These are phyloP conservation scores for Trametes coccinea DNA, from an alignment of 768 basidiomycete species.

Conservation along the genomic window DNA sequence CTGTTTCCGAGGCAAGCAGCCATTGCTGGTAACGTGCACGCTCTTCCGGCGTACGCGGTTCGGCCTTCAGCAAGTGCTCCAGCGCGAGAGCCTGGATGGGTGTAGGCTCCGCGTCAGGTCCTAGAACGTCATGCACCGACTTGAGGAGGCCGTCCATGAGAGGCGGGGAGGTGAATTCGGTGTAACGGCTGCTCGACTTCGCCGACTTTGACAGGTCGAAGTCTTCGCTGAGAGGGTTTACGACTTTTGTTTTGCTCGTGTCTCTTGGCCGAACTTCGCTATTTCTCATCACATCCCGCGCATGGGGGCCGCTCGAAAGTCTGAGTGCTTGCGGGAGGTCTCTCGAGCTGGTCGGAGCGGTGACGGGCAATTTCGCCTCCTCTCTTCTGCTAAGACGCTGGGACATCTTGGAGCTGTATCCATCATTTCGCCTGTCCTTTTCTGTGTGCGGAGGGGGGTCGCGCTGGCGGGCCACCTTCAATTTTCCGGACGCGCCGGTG, in stretches of 20 bases:
- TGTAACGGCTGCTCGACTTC: constrained; percentile 34
- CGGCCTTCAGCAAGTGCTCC: constrained; percentile 54
- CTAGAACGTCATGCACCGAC: constrained; percentile 59
- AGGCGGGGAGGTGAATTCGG: constrained; percentile 63
- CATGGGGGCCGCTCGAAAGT: neutral
- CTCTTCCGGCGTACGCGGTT: constrained; percentile 26
- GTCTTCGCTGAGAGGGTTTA: constrained; percentile 36
- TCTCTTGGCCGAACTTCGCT: neutral
- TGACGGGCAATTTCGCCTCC: neutral
- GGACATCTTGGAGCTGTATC: neutral
- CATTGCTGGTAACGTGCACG: constrained; percentile 47
- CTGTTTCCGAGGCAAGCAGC: constrained; percentile 85
- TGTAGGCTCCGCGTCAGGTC: constrained; percentile 59
- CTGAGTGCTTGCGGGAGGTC: neutral
- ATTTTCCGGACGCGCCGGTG: constrained; percentile 6
- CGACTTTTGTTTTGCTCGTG: constrained; percentile 10
- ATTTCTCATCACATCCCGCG: neutral
- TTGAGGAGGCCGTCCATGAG: constrained; percentile 64
- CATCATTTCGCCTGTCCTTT: neutral
- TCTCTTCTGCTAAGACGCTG: neutral
- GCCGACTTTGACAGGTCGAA: constrained; percentile 37
- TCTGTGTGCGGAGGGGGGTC: constrained; percentile 25
- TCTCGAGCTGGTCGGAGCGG: neutral
- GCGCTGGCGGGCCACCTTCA: constrained; percentile 26
- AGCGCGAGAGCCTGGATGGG: constrained; percentile 78